These are phyloP conservation scores for Gossypium gossypioides DNA, from an alignment of 441 rosid species.

Conservation along the genomic window DNA sequence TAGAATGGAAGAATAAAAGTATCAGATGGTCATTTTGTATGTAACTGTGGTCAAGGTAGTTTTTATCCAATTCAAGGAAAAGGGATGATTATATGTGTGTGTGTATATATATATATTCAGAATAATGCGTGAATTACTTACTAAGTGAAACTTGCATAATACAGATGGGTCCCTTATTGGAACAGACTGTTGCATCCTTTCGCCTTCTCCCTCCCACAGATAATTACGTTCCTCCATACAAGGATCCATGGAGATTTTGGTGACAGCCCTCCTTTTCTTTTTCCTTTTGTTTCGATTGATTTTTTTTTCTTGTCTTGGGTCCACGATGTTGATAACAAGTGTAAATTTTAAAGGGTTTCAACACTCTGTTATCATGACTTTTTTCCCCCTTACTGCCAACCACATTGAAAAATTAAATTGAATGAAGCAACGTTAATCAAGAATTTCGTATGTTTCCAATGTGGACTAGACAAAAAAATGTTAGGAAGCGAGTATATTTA, in stretches of 20 bases:
- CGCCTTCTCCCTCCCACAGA: slow-evolving; percentile 71
- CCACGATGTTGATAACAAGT: neutral
- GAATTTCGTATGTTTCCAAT: neutral
- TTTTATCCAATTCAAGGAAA: slow-evolving; percentile 11
- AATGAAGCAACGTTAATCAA: neutral
- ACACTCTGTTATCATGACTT: neutral
- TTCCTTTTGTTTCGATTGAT: neutral
- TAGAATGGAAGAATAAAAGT: neutral
- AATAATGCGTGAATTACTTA: neutral
- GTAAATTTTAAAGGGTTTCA: neutral
- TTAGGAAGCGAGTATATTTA: neutral
- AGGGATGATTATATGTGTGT: neutral
- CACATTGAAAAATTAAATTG: neutral
- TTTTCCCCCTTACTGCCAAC: neutral
- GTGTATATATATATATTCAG: neutral
- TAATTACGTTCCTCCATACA: slow-evolving; percentile 74
- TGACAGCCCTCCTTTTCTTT: slow-evolving; percentile 22
- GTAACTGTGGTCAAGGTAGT: neutral
- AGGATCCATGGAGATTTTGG: slow-evolving; percentile 99
- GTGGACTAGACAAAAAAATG: neutral
- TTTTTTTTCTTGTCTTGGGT: neutral
- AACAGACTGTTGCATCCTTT: slow-evolving; percentile 57
- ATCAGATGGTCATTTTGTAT: neutral
- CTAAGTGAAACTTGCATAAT: slow-evolving; percentile 12
- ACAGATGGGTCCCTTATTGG: slow-evolving; percentile 77